phyloP scores from a whole-genome alignment of 768 basidiomycete genomes.

The Boletus tylopilopsis region DNA sequence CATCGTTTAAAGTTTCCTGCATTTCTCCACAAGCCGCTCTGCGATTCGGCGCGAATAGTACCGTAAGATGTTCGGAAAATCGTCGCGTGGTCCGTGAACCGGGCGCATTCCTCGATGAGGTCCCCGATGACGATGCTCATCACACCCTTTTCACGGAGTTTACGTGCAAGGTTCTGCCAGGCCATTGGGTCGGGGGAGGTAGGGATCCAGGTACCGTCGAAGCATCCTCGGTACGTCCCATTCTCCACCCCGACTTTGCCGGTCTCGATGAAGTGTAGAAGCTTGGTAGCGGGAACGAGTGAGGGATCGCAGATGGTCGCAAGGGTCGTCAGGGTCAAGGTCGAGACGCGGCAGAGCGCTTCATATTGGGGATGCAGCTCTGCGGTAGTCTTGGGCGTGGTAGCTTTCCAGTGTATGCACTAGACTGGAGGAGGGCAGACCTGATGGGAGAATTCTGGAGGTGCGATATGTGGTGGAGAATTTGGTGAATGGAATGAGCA shows the following conservation, averaged over 20 bases:
- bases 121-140: constrained; percentile 64
- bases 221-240: constrained; percentile 67
- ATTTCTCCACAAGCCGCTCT: constrained; percentile 41
- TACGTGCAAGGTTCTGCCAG: constrained; percentile 60
- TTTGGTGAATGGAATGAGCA: constrained; percentile 71
- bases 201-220: constrained; percentile 58
- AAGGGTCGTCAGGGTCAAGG: constrained; percentile 56
- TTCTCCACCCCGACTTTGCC: constrained; percentile 47
- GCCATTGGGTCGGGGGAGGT: constrained; percentile 54
- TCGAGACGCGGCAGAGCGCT: constrained; percentile 43
- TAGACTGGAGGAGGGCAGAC: constrained; percentile 68
- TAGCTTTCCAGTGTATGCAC: no score
- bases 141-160: constrained; percentile 54
- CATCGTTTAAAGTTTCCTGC: constrained; percentile 39
- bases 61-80: constrained; percentile 53
- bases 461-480: constrained; percentile 65
- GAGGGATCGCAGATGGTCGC: constrained; percentile 45
- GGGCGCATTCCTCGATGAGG: constrained; percentile 67
- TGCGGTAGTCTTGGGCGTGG: constrained; percentile 19
- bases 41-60: constrained; percentile 56
- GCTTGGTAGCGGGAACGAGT: constrained; percentile 44
- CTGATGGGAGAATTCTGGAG: constrained; percentile 60
- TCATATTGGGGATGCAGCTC: no score
- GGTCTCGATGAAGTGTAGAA: constrained; percentile 58
- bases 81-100: constrained; percentile 45